Base-by-base conservation (phyloP, 768 basidiomycete species). In the Crucibulum laeve region DNA sequence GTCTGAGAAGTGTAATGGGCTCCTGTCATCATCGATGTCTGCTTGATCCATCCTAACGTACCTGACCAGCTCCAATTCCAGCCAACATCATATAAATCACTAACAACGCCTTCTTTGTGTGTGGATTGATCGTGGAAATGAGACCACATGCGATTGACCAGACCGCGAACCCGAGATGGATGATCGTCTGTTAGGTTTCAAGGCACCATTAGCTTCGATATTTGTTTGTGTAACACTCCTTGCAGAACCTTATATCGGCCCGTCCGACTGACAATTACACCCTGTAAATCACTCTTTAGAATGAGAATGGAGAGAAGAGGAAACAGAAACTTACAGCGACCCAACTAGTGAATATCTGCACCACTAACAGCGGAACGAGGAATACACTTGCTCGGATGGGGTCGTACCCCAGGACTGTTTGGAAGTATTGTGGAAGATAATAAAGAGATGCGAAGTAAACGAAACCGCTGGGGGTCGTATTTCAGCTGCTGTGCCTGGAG, bases 351-450 rank as follows among this genome's bases (percentile, higher is more conserved):
- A 74, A 52, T 38, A 83, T 82, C 53, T 86, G 84, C 28, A 76
- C 76, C 14, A 84, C 66, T 8, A 89, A 70, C 15, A 87, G 66
- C 0, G 87, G 86, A 6, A 91, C 74, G 0, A 88, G 69, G 52
- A 87, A 80, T 2, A 86, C 53, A 25, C 55, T 69, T 5, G 71
- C 70, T 7, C 70, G 74, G 33, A 87, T 77, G 0, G 87, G 80
- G 5, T 77, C 74, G 47, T 76, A 79, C 4, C 79, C 80, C n/a
- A 82, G 61, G 3, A 77, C 82, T 6, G 86, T 77, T 62, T 88
- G 86, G 62, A 87, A 84, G 56, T 78, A 87, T 49, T 84, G 80
- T 1, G 88, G 86, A 0, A 89, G 70, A 53, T 86, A 87, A 58
- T 79, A 87, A 10, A 85, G 56, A 6, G 82, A 73, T 14, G 77